These are phyloP conservation scores for Trichoderma harzianum DNA, from an alignment of 2,329 filamentous ascomycete genomes.

Conservation along the genomic window DNA sequence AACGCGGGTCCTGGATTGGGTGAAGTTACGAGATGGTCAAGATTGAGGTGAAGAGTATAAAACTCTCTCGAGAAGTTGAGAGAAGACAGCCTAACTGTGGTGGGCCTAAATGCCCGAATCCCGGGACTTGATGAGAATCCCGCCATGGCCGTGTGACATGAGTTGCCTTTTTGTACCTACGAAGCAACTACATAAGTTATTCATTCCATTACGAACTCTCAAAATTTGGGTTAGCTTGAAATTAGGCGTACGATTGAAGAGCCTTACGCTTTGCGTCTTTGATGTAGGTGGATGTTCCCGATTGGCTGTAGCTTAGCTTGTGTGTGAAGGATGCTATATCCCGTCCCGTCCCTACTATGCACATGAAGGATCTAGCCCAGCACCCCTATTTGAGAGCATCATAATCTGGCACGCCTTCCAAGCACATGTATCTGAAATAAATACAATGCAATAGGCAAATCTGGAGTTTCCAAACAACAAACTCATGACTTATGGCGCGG, in stretches of 20 bases:
- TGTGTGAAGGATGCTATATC: neutral
- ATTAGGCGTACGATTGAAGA: neutral
- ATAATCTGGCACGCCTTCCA: neutral
- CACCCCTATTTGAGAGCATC: neutral
- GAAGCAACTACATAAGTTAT: neutral
- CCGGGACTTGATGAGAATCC: too few species aligned
- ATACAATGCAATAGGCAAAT: neutral
- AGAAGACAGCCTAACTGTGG: neutral
- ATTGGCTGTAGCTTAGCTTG: neutral
- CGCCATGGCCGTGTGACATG: neutral
- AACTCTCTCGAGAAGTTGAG: neutral
- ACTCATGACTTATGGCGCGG: neutral
- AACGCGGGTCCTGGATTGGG: neutral
- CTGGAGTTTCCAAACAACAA: neutral
- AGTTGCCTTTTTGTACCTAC: neutral
- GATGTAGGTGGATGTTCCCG: neutral
- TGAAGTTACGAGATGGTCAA: too few species aligned
- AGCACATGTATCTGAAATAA: neutral
- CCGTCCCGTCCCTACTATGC: neutral
- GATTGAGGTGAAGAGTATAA: neutral
- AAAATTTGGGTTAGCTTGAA: neutral
- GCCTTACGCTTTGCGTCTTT: neutral
- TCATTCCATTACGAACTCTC: neutral
- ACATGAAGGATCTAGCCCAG: neutral
- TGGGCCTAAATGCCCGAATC: too few species aligned